Base-by-base conservation (phyloP, 768 basidiomycete species). In the Strobilomyces confusus region DNA sequence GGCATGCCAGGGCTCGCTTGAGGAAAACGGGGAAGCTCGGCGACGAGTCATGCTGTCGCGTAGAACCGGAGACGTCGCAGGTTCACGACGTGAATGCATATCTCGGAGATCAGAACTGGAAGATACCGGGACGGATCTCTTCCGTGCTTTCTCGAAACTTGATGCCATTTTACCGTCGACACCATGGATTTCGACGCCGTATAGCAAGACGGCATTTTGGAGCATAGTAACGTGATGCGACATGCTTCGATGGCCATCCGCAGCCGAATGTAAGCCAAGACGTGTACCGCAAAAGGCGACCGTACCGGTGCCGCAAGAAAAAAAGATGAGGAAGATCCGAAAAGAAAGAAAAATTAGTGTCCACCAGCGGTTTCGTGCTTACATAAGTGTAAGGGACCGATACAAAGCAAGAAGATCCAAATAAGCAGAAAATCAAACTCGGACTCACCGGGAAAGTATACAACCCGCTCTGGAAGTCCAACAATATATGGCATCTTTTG, bases 401-500 rank as follows among this genome's bases (percentile, higher is more conserved):
- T 29, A 9, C 7, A 29, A 29, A 29, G 6, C 29, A 8, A 29
- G 6, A 19, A 14, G 15, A 22, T 22, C n/a, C 15, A 22, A 15
- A 20, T 13, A 11, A 7, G n/a, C 14, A 20, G 4, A 33, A 20
- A 45, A 45, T 5, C 25, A 2, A 29, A 26, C 25, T 43, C n/a
- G 17, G 25, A 62, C 81, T 59, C 64, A 91, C 90, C 5, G 92
- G 94, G 69, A 95, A 92, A 32, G 84, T 66, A 70, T 95, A 95
- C 64, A 89, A 89, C 4, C 87, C 90, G 37, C 83, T 74, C 13
- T 74, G 69, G 49, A 88, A 86, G 68, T 94, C 81, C 55, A 95
- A 65, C 33, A 89, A 73, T 29, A 93, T 81, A n/a, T 87, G 87
- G 52, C 77, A 77, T 7, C 75, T 67, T 41, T 73, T 73, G 67